These are phyloP conservation scores for Lathyrus oleraceus DNA, from an alignment of 306 rosid species.

Conservation along the genomic window DNA sequence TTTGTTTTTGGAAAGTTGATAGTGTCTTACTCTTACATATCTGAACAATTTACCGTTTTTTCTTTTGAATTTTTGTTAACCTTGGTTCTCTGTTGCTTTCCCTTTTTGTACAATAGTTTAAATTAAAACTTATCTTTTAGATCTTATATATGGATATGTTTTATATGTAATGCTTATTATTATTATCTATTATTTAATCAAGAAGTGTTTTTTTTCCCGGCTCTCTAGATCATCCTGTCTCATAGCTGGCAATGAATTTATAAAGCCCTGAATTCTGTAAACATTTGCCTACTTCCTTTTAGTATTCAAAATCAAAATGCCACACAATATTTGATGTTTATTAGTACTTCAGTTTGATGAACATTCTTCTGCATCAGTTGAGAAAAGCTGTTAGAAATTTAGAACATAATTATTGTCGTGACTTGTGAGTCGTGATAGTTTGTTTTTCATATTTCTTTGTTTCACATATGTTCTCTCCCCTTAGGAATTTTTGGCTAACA, in stretches of 20 bases:
- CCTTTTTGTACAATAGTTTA: background rate
- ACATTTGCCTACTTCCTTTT: constrained; percentile 5
- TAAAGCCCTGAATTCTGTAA: constrained; percentile 23
- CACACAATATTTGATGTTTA: constrained; percentile 7
- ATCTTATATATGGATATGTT: background rate
- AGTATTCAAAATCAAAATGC: constrained; percentile 14
- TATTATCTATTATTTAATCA: background rate
- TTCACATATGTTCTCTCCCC: too few relatives aligned
- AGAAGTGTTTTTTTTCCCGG: background rate
- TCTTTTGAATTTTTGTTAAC: constrained; percentile 3
- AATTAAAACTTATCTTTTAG: background rate
- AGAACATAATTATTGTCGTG: constrained; percentile 8
- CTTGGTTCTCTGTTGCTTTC: background rate
- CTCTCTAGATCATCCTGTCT: constrained; percentile 16
- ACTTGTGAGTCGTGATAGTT: too few relatives aligned
- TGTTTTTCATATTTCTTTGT: too few relatives aligned
- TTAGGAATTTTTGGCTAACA: constrained; percentile 12
- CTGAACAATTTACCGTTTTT: constrained; percentile 2
- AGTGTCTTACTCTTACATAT: constrained; percentile 9
- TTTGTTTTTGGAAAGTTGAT: constrained; percentile 7
- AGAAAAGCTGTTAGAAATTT: constrained; percentile 18
- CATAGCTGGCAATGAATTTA: constrained; percentile 18
- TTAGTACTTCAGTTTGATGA: background rate
- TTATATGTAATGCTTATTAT: background rate
- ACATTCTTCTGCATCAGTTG: constrained; percentile 3